Evolutionary conservation across 2,329 filamentous ascomycete genomes (phyloP).

Genomic region (Penicillium fuscoglaucum): DNA sequence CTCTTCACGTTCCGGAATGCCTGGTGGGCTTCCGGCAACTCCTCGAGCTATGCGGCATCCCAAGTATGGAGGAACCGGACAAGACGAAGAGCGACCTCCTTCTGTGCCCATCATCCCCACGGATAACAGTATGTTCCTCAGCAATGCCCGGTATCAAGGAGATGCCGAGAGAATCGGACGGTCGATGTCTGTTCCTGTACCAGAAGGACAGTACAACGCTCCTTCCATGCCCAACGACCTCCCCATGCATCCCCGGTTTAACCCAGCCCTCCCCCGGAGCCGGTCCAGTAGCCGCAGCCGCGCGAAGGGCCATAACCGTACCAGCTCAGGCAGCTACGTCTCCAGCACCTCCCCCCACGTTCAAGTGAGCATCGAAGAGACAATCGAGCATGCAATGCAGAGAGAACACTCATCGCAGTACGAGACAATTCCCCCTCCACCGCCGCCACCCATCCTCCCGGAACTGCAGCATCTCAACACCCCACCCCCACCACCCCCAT

Average conservation of each 20-base stretch:
- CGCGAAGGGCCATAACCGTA: slow-evolving; percentile 32
- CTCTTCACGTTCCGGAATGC: slow-evolving; percentile 47
- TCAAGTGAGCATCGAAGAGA: slow-evolving; percentile 56
- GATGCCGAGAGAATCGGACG: slow-evolving; percentile 39
- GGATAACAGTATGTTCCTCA: slow-evolving; percentile 44
- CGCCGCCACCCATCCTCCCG: slow-evolving; percentile 52
- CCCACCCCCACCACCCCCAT: slow-evolving; percentile 55
- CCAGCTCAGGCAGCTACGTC: slow-evolving; percentile 25
- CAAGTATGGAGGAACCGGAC: slow-evolving; percentile 56
- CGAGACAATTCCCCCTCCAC: slow-evolving; percentile 25
- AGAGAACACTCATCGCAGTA: slow-evolving; percentile 15
- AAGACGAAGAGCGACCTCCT: slow-evolving; percentile 51
- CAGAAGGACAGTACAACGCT: slow-evolving; percentile 26
- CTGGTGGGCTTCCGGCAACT: slow-evolving; percentile 82
- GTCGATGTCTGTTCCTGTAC: slow-evolving; percentile 43
- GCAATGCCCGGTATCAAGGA: slow-evolving; percentile 40
- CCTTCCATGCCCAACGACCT: slow-evolving; percentile 32
- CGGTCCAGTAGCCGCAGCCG: slow-evolving; percentile 44
- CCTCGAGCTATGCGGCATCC: slow-evolving; percentile 85
- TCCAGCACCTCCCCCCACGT: slow-evolving; percentile 41
- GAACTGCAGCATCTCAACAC: slow-evolving; percentile 62
- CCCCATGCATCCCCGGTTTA: slow-evolving; percentile 44
- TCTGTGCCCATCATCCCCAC: slow-evolving; percentile 57
- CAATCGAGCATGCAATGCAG: slow-evolving; percentile 44
- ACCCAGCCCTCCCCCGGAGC: slow-evolving; percentile 42